Conservation (phyloP, 768 basidiomycete species). For the Amanita phalloides region DNA sequence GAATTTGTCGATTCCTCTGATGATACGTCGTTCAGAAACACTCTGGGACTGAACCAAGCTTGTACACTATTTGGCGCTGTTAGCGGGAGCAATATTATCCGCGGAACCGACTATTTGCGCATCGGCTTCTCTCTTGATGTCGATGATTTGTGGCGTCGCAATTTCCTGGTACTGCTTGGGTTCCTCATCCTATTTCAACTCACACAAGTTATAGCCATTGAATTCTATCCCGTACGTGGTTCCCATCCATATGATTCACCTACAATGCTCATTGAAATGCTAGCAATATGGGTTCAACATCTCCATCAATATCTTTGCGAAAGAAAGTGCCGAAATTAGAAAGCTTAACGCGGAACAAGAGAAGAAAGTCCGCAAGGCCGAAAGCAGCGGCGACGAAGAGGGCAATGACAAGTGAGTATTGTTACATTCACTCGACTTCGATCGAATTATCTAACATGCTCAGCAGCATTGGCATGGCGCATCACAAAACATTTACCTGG, state of each 20-base stretch:
- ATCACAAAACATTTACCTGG: slow-evolving; percentile 70
- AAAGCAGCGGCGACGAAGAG: slow-evolving; percentile 18
- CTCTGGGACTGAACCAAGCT: slow-evolving; percentile 57
- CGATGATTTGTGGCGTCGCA: slow-evolving; percentile 51
- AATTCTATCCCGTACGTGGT: slow-evolving; percentile 46
- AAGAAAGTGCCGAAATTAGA: slow-evolving; percentile 43
- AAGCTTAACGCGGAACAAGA: slow-evolving; percentile 40
- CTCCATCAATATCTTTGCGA: slow-evolving; percentile 48
- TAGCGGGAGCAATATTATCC: slow-evolving; percentile 42
- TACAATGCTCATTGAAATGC: slow-evolving; percentile 5
- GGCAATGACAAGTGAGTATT: slow-evolving; percentile 5
- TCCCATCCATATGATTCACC: neutral
- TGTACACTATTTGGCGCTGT: slow-evolving; percentile 64
- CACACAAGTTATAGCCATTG: slow-evolving; percentile 56
- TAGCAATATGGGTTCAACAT: slow-evolving; percentile 41
- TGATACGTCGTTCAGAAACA: slow-evolving; percentile 22
- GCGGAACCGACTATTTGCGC: slow-evolving; percentile 51
- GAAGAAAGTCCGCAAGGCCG: slow-evolving; percentile 32
- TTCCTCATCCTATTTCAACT: slow-evolving; percentile 64
- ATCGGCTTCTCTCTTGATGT: slow-evolving; percentile 39
- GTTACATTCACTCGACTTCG: slow-evolving; percentile 1
- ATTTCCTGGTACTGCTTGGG: slow-evolving; percentile 60
- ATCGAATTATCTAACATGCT: neutral
- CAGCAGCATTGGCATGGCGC: slow-evolving; percentile 10
- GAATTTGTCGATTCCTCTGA: neutral